Evolutionary conservation across 1,139 yeast species (phyloP), one percentile per base, ranked within the genome.

Genomic region (Zygotorulaspora mrakii): DNA sequence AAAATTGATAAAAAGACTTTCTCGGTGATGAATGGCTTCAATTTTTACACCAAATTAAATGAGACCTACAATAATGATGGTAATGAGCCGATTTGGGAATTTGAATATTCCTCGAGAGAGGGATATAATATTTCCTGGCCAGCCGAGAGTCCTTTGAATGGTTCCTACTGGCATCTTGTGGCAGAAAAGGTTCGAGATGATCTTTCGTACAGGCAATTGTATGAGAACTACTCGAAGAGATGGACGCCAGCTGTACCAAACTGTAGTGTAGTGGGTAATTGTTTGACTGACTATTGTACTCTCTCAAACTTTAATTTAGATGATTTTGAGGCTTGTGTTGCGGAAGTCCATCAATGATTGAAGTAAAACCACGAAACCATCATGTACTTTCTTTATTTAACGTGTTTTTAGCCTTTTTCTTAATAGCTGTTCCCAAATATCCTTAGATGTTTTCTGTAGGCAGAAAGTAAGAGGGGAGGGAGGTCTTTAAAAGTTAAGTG

Each of bases 1-100:
- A 77, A 77, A 53, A 82, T 82, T 31, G 87, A 82, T 57, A 66
- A 74, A 17, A 66, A 74, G 49, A 73, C 85, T 4, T 80, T 79
- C 66, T 74, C 74, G 46, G 67, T 82, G 44, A 68, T 79, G 68
- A 76, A 82, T 53, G 69, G 81, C 3, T 69, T 62, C 64, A 79
- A 79, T 54, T 78, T 70, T 61, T 79, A 69, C 61, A 67, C 78
- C 18, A 63, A 64, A 41, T 66, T 77, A 51, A 76, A 77, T 54
- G 73, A 70, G 32, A 76, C 82, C 5, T 74, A 70, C 54, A 54
- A 59, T 40, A 68, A 69, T 42, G 68, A 68, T 11, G 74, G 74
- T 24, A 62, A 56, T 7, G 82, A 75, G 49, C 81, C 82, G 12
- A 55, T 52, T n/a, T 77, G 82, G 82, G 57, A 62, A 43, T 71